A percentile compares a stretch with the other conserved stretches of the same genome.
Evolutionary conservation across 1,284 basidiomycete species (phyloP).

Genomic region (Irpex sp.): DNA sequence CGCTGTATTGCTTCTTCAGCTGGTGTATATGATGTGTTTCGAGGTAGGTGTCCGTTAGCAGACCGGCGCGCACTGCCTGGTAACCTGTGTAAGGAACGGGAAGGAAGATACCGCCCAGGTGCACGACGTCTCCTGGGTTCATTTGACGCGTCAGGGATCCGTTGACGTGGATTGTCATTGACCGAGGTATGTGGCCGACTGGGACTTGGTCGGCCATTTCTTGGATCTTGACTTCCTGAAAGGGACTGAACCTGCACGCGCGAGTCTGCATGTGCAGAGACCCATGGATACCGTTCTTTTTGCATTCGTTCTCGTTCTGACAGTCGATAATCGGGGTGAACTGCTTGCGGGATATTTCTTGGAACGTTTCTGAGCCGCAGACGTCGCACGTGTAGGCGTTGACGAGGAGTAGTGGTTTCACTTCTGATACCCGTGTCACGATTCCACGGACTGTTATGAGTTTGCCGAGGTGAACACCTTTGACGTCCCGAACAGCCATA

Average conservation of each 20-base stretch:
- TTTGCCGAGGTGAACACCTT: conserved; percentile 80
- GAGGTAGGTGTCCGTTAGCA: conserved; percentile 96
- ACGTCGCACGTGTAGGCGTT: conserved; percentile 99
- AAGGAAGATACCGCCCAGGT: conserved; percentile 86
- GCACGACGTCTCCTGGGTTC: conserved; percentile 95
- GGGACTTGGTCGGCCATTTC: conserved; percentile 99
- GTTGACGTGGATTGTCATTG: conserved; percentile 94
- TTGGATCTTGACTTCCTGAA: conserved; percentile 98
- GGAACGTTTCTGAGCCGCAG: conserved; percentile 98
- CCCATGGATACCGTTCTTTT: conserved; percentile 83
- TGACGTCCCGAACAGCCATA: conserved; percentile 89
- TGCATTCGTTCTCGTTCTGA: conserved; percentile 76
- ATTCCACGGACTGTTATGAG: conserved; percentile 97
- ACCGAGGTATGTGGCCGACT: conserved; percentile 97
- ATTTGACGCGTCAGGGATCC: conserved; percentile 87
- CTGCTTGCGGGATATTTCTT: conserved; percentile 92
- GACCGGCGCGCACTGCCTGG: conserved; percentile 87
- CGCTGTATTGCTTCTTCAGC: conserved; percentile 95
- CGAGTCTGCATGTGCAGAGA: conserved; percentile 98
- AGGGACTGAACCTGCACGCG: conserved; percentile 94
- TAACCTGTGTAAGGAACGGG: conserved; percentile 89
- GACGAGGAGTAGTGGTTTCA: conserved; percentile 94
- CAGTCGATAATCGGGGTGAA: conserved; percentile 90
- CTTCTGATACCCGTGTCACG: conserved; percentile 97
- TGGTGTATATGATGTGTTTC: conserved; percentile 90